Percentiles rank a stretch among this genome's conserved stretches.
Conservation (phyloP, 164 flowering plant species). For the Sedum album region DNA sequence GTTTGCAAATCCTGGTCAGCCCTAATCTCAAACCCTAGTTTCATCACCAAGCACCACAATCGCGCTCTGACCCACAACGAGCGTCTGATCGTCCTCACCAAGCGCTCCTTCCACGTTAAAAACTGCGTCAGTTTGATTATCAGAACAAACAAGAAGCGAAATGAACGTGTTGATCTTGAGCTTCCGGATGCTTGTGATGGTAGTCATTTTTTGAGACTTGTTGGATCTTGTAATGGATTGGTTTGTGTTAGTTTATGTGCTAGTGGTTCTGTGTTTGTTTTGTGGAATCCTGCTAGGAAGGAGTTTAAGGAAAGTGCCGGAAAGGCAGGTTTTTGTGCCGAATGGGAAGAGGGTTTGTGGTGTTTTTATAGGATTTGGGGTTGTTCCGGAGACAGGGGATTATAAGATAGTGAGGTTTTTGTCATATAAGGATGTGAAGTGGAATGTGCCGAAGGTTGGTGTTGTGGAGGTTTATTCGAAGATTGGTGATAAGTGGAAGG, state of each 20-base stretch:
- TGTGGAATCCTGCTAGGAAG: conserved; percentile 12
- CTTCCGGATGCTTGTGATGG: neutral
- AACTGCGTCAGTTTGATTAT: neutral
- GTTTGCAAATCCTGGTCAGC: conserved; percentile 15
- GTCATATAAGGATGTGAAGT: neutral
- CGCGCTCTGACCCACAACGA: neutral
- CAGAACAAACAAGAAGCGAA: neutral
- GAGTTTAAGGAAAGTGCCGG: conserved; percentile 1
- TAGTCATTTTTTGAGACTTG: conserved; percentile 1
- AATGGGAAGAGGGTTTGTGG: conserved; percentile 3
- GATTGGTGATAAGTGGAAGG: conserved; percentile 1
- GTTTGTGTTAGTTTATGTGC: conserved; percentile 9
- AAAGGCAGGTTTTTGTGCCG: conserved; percentile 2
- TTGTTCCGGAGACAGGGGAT: neutral
- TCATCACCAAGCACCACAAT: conserved; percentile 12
- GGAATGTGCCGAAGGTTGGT: neutral
- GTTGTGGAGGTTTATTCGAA: conserved; percentile 11
- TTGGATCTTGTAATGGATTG: conserved; percentile 11
- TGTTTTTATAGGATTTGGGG: conserved; percentile 8
- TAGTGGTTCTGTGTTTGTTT: neutral
- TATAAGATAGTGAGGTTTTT: conserved; percentile 10
- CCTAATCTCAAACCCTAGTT: conserved; percentile 13
- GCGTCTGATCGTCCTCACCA: neutral
- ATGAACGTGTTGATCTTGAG: neutral
- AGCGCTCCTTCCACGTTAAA: neutral